phyloP scores from a whole-genome alignment of 2,329 filamentous ascomycete species.

The Pseudodiploospora longispora region DNA sequence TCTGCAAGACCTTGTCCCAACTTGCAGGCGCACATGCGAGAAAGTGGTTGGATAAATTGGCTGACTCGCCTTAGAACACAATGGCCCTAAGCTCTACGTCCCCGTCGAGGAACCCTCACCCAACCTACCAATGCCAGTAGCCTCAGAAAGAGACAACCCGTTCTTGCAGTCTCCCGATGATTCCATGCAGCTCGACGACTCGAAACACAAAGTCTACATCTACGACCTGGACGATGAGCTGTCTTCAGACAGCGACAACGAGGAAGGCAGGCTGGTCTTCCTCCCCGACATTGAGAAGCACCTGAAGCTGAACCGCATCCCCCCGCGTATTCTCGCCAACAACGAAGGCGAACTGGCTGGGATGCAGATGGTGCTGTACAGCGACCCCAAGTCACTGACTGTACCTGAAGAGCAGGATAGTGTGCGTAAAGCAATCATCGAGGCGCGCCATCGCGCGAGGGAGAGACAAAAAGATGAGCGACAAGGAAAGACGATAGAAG shows the following conservation, averaged over 20 bases:
- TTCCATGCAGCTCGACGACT: conserved; percentile 78
- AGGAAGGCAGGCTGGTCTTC: conserved; percentile 61
- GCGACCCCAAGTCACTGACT: conserved; percentile 66
- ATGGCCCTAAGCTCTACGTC: conserved; percentile 57
- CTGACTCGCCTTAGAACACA: conserved; percentile 40
- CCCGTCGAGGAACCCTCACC: conserved; percentile 46
- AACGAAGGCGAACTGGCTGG: conserved; percentile 46
- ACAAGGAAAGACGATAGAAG: conserved; percentile 19
- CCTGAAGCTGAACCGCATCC: conserved; percentile 61
- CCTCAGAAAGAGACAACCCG: background rate
- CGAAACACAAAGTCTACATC: conserved; percentile 82
- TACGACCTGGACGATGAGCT: conserved; percentile 85
- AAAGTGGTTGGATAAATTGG: background rate
- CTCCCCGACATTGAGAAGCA: conserved; percentile 80
- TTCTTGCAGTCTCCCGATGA: conserved; percentile 35
- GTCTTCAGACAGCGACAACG: conserved; percentile 38
- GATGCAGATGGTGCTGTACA: conserved; percentile 78
- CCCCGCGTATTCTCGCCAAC: conserved; percentile 56
- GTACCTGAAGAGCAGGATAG: conserved; percentile 68
- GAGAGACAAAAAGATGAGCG: conserved; percentile 47
- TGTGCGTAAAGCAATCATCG: conserved; percentile 76
- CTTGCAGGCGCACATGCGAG: too few species aligned
- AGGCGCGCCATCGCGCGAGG: conserved; percentile 61
- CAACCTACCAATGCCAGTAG: conserved; percentile 8
- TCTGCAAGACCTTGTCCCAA: background rate